Percentiles rank a stretch among this genome's conserved stretches.
Conservation (phyloP, 2,329 filamentous ascomycete genomes). For the Cryphonectria parasitica region DNA sequence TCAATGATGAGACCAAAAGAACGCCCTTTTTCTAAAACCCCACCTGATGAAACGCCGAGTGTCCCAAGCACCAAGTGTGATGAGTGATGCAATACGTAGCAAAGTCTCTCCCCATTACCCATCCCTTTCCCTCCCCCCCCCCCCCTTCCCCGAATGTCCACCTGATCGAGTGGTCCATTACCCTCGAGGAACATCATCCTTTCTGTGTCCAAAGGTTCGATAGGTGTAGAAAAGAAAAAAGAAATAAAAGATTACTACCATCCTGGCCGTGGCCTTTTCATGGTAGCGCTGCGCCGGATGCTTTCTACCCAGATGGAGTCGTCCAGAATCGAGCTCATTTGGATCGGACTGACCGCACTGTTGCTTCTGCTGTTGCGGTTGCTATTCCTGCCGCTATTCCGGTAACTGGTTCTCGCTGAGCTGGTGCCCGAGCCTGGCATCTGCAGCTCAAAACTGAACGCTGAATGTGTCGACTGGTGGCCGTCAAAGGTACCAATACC, state of each 20-base stretch:
- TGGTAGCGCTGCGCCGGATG: conserved; percentile 84
- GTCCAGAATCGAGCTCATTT: conserved; percentile 83
- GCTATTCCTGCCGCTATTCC: conserved; percentile 60
- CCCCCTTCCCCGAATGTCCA: too few species aligned
- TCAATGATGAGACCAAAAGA: not conserved
- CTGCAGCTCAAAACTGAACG: conserved; percentile 63
- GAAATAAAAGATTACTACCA: conserved; percentile 26
- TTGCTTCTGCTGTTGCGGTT: conserved; percentile 60
- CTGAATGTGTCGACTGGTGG: conserved; percentile 52
- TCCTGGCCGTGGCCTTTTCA: conserved; percentile 41
- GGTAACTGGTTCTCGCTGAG: conserved; percentile 35
- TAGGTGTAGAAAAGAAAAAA: not conserved
- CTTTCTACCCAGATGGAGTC: conserved; percentile 93
- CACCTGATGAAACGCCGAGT: conserved; percentile 1
- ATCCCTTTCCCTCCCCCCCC: not conserved
- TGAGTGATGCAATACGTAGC: conserved; percentile 1
- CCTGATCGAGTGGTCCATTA: conserved; percentile 17
- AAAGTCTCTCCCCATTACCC: not conserved
- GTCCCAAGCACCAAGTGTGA: conserved; percentile 4
- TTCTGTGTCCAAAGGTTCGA: conserved; percentile 26
- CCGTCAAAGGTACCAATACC: conserved; percentile 29
- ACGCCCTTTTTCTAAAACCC: conserved; percentile 4
- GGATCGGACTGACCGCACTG: conserved; percentile 73
- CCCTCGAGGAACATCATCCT: not conserved
- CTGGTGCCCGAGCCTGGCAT: conserved; percentile 43